These are phyloP conservation scores for Prototheca wickerhamii DNA, from an alignment of 163 green algal genomes.

Conservation along the genomic window DNA sequence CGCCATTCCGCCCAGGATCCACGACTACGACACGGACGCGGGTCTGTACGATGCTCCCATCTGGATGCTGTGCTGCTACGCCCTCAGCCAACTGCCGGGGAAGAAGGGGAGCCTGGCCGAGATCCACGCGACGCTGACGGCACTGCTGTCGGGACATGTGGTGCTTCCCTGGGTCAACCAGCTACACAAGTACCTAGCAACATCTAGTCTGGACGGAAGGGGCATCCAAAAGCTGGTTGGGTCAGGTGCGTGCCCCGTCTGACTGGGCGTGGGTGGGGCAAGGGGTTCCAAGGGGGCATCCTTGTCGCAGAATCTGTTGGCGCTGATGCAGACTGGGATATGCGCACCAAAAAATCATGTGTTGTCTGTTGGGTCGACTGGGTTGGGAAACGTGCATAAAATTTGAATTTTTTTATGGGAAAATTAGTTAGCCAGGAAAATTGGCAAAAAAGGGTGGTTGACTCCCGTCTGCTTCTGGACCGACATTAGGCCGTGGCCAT, in stretches of 20 bases:
- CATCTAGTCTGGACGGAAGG: neutral
- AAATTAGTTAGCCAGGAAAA: too few relatives aligned
- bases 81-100: neutral
- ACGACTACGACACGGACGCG: neutral
- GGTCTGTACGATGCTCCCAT: constrained; percentile 7
- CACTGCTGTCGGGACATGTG: neutral
- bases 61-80: constrained; percentile 9
- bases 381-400: too few relatives aligned
- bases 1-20: neutral
- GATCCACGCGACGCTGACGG: neutral
- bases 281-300: neutral
- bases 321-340: neutral
- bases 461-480: too few relatives aligned
- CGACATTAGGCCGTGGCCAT: too few relatives aligned
- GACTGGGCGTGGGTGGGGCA: neutral
- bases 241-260: neutral
- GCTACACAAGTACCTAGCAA: constrained; percentile 4
- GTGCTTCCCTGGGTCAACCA: constrained; percentile 1
- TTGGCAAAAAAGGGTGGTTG: too few relatives aligned
- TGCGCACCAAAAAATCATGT: too few relatives aligned
- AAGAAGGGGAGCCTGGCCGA: neutral
- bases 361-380: too few relatives aligned
- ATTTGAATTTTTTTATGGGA: too few relatives aligned
- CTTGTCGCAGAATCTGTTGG: neutral
- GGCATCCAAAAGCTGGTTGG: constrained; percentile 1